Evolutionary conservation across 2,329 filamentous ascomycete species (phyloP).

Genomic region (Camillea tinctor): DNA sequence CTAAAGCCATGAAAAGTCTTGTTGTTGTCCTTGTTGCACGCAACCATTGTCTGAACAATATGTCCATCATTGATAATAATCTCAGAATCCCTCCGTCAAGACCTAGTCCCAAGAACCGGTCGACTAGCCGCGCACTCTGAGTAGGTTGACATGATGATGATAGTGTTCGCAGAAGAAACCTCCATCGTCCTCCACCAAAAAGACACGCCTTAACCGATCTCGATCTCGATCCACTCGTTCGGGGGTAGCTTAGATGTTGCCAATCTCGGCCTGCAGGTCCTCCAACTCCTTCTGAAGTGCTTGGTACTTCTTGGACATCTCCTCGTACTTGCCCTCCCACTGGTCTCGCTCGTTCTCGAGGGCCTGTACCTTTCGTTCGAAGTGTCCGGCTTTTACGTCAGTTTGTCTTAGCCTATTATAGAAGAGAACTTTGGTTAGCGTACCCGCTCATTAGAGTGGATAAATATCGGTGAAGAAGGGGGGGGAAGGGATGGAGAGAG

Average conservation of each 20-base stretch:
- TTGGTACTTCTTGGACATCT: conserved; percentile 93
- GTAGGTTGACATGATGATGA: conserved; percentile 23
- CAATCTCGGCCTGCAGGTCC: conserved; percentile 87
- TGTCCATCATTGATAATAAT: conserved; percentile 14
- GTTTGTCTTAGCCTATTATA: conserved; percentile 84
- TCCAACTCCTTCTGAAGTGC: conserved; percentile 69
- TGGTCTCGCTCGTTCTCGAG: conserved; percentile 88
- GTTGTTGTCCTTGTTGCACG: background rate
- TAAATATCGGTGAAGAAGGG: background rate
- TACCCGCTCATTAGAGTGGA: background rate
- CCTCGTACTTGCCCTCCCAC: conserved; percentile 98
- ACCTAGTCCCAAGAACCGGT: conserved; percentile 16
- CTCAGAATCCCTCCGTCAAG: conserved; percentile 13
- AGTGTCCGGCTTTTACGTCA: conserved; percentile 98
- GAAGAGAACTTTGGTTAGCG: background rate
- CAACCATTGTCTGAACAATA: conserved; percentile 8
- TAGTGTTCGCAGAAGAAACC: conserved; percentile 21
- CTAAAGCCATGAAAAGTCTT: conserved; percentile 12
- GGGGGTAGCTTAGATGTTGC: conserved; percentile 70
- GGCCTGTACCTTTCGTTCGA: conserved; percentile 98
- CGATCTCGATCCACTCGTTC: conserved; percentile 4
- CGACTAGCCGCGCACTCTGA: conserved; percentile 19
- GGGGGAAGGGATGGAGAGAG: background rate
- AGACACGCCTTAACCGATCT: conserved; percentile 2
- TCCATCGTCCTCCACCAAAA: conserved; percentile 14